These are phyloP conservation scores for Macrophomina tecta DNA, from an alignment of 2,329 filamentous ascomycete genomes.

Conservation along the genomic window DNA sequence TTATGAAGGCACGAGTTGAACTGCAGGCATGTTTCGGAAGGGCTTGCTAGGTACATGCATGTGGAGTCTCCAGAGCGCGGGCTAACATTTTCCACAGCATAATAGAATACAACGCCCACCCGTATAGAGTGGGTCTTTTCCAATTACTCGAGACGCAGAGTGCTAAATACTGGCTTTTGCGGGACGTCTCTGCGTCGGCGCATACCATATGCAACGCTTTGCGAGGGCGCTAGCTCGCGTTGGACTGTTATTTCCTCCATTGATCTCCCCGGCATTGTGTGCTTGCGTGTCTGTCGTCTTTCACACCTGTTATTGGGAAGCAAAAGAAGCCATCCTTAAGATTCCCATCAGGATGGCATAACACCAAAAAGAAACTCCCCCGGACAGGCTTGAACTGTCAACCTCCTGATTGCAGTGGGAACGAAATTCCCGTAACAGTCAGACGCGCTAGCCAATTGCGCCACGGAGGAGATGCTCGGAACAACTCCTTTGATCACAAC, in stretches of 20 bases:
- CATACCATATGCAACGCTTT: background rate
- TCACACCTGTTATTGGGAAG: background rate
- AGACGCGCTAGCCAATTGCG: constrained; percentile 64
- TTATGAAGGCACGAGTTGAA: background rate
- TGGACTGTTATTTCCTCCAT: too few relatives aligned
- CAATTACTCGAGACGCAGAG: background rate
- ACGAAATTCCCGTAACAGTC: constrained; percentile 55
- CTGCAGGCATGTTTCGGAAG: background rate
- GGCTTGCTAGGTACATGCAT: background rate
- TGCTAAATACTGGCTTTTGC: background rate
- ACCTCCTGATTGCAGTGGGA: constrained; percentile 18
- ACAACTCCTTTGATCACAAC: background rate
- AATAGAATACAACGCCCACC: background rate
- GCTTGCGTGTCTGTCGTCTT: too few relatives aligned
- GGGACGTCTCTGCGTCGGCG: constrained; percentile 8
- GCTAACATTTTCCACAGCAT: background rate
- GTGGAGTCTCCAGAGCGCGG: background rate
- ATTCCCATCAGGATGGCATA: background rate
- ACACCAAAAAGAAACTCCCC: constrained; percentile 6
- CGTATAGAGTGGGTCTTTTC: background rate
- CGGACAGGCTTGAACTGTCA: constrained; percentile 25
- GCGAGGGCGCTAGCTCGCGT: too few relatives aligned
- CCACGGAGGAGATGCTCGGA: constrained; percentile 41
- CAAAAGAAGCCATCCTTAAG: background rate
- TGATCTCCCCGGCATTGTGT: too few relatives aligned